phyloP scores from a whole-genome alignment of 768 basidiomycete species.

The Amanita subjunquillea region DNA sequence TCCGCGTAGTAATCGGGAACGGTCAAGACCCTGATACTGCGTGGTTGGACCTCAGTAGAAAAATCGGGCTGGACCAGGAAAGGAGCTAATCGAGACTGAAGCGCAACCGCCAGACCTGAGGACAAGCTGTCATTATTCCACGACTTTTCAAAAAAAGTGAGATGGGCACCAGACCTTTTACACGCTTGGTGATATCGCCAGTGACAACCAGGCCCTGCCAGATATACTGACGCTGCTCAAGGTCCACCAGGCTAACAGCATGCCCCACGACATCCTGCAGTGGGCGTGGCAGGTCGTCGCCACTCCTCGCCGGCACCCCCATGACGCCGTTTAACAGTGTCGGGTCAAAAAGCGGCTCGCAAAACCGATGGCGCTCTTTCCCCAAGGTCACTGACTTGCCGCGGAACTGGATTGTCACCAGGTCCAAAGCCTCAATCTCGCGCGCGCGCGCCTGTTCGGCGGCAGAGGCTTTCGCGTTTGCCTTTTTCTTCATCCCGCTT shows the following conservation, averaged over 20 bases:
- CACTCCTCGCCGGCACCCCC: constrained; percentile 15
- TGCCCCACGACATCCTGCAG: constrained; percentile 62
- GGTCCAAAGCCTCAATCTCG: constrained; percentile 78
- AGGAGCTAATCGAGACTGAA: constrained; percentile 61
- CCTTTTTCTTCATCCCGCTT: constrained; percentile 70
- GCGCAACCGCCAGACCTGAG: constrained; percentile 52
- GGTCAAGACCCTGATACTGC: constrained; percentile 45
- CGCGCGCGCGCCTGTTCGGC: constrained; percentile 73
- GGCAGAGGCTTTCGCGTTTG: constrained; percentile 59
- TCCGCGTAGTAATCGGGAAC: constrained; percentile 90
- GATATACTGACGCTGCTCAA: constrained; percentile 58
- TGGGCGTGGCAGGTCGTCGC: constrained; percentile 23
- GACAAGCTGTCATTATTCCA: not conserved
- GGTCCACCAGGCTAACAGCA: constrained; percentile 49
- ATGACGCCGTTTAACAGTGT: constrained; percentile 34
- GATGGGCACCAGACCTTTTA: constrained; percentile 43
- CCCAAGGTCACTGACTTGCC: constrained; percentile 65
- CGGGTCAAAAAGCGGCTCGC: constrained; percentile 83
- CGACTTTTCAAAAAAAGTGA: not conserved
- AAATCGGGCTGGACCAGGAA: constrained; percentile 55
- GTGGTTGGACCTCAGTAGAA: constrained; percentile 64
- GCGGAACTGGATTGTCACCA: constrained; percentile 69
- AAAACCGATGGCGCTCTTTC: constrained; percentile 83
- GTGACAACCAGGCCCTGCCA: constrained; percentile 78
- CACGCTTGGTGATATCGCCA: constrained; percentile 60